Evolutionary conservation across 768 basidiomycete species (phyloP).

Genomic region (Tephrocybe sp.): DNA sequence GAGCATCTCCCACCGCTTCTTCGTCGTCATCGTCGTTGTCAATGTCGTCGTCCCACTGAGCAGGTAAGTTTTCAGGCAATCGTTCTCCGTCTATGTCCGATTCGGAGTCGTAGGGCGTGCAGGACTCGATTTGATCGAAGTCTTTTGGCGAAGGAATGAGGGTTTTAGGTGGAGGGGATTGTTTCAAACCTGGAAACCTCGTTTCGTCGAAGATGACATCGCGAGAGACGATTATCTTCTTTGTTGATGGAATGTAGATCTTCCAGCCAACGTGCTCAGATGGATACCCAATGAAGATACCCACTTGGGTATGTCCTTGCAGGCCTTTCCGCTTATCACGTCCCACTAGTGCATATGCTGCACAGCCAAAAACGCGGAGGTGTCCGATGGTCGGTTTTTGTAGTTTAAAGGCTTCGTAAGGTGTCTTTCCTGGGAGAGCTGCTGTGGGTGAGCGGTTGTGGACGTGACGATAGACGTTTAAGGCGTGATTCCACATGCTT

Average conservation of each 20-base stretch:
- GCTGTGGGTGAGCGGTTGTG: constrained; percentile 7
- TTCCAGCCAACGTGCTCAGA: constrained; percentile 22
- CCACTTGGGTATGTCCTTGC: constrained; percentile 19
- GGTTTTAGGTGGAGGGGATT: too few relatives aligned
- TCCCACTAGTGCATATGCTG: constrained; percentile 30
- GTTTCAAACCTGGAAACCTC: constrained; percentile 25
- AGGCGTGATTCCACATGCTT: constrained; percentile 3
- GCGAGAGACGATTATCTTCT: constrained; percentile 18
- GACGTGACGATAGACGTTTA: not conserved
- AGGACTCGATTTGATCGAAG: too few relatives aligned
- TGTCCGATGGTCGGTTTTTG: constrained; percentile 18
- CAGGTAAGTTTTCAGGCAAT: too few relatives aligned
- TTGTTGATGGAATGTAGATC: constrained; percentile 23
- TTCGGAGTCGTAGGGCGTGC: too few relatives aligned
- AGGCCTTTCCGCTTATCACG: constrained; percentile 26
- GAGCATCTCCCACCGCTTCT: too few relatives aligned
- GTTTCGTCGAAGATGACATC: constrained; percentile 29
- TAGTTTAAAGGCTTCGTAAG: constrained; percentile 11
- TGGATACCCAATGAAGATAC: constrained; percentile 30
- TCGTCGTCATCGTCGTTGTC: too few relatives aligned
- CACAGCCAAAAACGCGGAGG: constrained; percentile 33
- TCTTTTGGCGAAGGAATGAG: too few relatives aligned
- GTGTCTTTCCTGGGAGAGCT: constrained; percentile 1
- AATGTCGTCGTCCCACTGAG: too few relatives aligned
- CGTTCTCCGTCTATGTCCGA: too few relatives aligned